A percentile compares a stretch with the other conserved stretches of the same genome.
These are phyloP conservation scores for Stenogyne calaminthoides DNA, from an alignment of 305 asterid species.

Conservation along the genomic window DNA sequence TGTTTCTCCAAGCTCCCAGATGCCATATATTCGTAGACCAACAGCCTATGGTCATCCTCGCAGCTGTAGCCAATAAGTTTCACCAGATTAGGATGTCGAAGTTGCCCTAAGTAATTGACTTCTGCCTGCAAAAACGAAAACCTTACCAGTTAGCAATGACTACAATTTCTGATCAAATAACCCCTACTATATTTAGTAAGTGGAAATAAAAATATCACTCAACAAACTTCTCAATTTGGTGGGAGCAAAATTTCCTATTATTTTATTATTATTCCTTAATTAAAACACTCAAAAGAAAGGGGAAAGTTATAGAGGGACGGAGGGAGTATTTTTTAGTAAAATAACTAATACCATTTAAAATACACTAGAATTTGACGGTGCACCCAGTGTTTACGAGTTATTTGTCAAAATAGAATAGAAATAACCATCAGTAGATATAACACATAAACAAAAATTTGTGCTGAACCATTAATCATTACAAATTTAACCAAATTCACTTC, in stretches of 20 bases:
- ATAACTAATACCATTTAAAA: no score
- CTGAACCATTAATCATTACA: background rate
- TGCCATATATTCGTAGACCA: conserved; percentile 92
- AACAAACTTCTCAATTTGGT: background rate
- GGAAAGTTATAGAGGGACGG: no score
- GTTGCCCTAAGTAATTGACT: conserved; percentile 86
- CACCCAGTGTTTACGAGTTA: no score
- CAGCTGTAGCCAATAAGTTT: conserved; percentile 92
- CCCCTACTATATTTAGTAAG: conserved; percentile 1
- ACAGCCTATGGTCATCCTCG: conserved; percentile 79
- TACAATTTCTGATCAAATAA: background rate
- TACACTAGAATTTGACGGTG: no score
- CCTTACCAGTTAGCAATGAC: conserved; percentile 12
- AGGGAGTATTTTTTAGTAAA: no score
- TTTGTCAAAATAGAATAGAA: background rate
- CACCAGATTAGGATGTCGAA: conserved; percentile 85
- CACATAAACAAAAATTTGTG: background rate
- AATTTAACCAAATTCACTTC: background rate
- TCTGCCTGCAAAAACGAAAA: conserved; percentile 68
- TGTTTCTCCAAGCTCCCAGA: conserved; percentile 93
- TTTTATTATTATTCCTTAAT: no score
- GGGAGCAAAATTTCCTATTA: background rate
- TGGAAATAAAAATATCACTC: background rate
- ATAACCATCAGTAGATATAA: background rate
- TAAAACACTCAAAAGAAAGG: no score